Percentiles rank a stretch among this genome's conserved stretches.
phyloP scores from a whole-genome alignment of 176 grass and related monocot genomes.

The Carex pumila region DNA sequence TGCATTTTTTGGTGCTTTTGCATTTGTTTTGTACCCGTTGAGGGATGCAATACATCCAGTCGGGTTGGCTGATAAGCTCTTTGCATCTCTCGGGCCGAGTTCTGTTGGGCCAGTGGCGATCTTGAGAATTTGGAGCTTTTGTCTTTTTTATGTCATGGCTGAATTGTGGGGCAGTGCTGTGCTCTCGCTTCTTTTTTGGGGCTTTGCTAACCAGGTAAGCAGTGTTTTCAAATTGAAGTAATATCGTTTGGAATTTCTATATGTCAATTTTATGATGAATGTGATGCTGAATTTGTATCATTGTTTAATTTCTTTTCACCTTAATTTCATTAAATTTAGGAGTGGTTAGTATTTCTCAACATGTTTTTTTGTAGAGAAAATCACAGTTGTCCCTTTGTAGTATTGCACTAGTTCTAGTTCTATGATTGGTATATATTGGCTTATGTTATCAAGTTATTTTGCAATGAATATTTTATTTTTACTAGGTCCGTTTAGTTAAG shows the following conservation, averaged over 20 bases:
- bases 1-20: constrained; percentile 74
- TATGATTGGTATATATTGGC: not conserved
- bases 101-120: constrained; percentile 68
- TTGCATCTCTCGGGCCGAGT: constrained; percentile 62
- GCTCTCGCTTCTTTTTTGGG: constrained; percentile 88
- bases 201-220: constrained; percentile 75
- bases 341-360: not conserved
- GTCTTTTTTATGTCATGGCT: constrained; percentile 93
- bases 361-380: not conserved
- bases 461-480: not conserved
- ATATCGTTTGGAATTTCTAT: not conserved
- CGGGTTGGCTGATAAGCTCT: constrained; percentile 58
- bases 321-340: not conserved
- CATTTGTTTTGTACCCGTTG: constrained; percentile 71
- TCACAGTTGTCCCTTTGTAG: not conserved
- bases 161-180: constrained; percentile 91
- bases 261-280: not conserved
- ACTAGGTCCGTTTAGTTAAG: not conserved
- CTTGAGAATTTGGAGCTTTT: constrained; percentile 85
- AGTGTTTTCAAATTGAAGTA: not conserved
- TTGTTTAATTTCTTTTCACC: not conserved
- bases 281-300: not conserved
- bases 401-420: not conserved
- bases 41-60: constrained; percentile 60
- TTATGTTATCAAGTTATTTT: not conserved